phyloP scores from a whole-genome alignment of 148 eudicot genomes.

The Talinum fruticosum region DNA sequence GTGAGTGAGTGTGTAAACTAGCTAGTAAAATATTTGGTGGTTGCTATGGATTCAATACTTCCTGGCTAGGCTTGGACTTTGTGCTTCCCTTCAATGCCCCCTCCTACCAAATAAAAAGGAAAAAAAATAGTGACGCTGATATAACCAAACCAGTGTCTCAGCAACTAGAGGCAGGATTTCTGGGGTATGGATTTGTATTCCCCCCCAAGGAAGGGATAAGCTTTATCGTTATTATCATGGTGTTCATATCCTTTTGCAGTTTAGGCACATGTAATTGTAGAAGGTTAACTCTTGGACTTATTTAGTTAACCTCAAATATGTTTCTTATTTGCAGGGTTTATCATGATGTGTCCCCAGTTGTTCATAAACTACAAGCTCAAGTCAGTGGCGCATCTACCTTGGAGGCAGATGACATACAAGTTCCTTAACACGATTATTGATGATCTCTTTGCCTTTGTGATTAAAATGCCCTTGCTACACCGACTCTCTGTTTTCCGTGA shows the following conservation, averaged over 20 bases:
- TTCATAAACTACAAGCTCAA: slow-evolving; percentile 94
- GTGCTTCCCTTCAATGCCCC: too few relatives aligned
- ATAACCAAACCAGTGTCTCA: too few relatives aligned
- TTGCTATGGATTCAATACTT: too few relatives aligned
- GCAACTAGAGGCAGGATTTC: too few relatives aligned
- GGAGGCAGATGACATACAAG: slow-evolving; percentile 99
- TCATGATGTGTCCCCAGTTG: slow-evolving; percentile 98
- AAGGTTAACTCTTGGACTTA: background rate
- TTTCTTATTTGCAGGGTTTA: slow-evolving; percentile 59
- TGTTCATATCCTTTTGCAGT: too few relatives aligned
- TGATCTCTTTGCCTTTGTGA: slow-evolving; percentile 96
- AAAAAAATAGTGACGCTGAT: too few relatives aligned
- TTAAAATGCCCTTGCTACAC: slow-evolving; percentile 90
- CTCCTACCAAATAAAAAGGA: too few relatives aligned
- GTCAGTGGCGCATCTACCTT: slow-evolving; percentile 96
- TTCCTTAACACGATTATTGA: slow-evolving; percentile 95
- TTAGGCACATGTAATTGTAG: background rate
- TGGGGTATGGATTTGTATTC: too few relatives aligned
- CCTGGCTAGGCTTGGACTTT: too few relatives aligned
- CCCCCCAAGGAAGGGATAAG: too few relatives aligned
- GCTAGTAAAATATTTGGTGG: background rate
- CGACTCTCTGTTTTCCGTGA: slow-evolving; percentile 98
- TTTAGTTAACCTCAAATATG: background rate
- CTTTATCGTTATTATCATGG: too few relatives aligned
- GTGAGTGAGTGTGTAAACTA: background rate